Evolutionary conservation across 331 rosid genomes (phyloP).

Genomic region (Malus hybrid): DNA sequence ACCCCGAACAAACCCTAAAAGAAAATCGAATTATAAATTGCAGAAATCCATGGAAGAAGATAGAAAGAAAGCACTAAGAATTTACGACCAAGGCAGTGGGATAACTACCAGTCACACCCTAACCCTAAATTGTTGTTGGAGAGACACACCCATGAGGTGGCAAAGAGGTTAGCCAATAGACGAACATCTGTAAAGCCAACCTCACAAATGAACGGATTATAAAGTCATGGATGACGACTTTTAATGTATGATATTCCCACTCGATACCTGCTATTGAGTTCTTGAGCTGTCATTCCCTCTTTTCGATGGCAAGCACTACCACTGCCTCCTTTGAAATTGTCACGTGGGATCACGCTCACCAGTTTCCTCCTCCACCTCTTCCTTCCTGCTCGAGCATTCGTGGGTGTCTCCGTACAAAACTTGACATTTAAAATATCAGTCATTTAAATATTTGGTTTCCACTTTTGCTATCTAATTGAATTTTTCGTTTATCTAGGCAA

Average conservation of each 20-base stretch:
- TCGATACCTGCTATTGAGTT: neutral
- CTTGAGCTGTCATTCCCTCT: neutral
- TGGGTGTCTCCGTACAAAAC: too few species aligned
- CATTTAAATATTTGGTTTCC: too few species aligned
- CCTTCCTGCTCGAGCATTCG: too few species aligned
- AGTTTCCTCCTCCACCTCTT: too few species aligned
- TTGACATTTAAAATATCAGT: too few species aligned
- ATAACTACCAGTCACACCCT: neutral
- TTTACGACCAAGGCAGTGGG: neutral
- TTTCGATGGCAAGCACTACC: neutral
- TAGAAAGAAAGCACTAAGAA: neutral
- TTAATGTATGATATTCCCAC: neutral
- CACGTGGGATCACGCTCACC: too few species aligned
- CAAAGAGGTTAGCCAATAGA: neutral
- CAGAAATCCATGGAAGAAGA: neutral
- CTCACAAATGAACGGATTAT: neutral
- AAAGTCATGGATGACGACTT: neutral
- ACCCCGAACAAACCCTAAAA: neutral
- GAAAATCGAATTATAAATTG: neutral
- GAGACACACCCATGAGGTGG: neutral
- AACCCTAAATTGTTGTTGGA: conserved; percentile 4
- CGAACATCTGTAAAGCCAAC: neutral
- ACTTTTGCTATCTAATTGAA: too few species aligned
- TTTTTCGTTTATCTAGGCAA: too few species aligned
- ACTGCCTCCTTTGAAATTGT: too few species aligned